These are phyloP conservation scores for Amylostereum areolatum DNA, from an alignment of 1,284 basidiomycete genomes.

Conservation along the genomic window DNA sequence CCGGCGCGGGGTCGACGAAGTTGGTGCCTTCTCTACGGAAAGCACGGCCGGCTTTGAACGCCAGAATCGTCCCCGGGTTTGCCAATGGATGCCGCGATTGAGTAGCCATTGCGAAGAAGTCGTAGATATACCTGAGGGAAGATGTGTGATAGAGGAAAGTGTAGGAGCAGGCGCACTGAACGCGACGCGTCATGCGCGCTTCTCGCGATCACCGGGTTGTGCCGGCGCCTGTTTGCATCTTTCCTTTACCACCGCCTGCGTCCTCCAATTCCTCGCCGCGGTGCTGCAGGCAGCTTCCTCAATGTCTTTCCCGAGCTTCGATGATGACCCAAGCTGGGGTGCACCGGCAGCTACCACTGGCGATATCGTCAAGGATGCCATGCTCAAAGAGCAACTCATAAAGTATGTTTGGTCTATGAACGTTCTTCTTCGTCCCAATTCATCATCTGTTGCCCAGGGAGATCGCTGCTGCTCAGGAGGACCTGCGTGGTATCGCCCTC, in stretches of 20 bases:
- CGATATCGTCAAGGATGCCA: conserved; percentile 67
- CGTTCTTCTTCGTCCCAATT: neutral
- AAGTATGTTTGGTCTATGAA: conserved; percentile 32
- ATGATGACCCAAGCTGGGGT: conserved; percentile 61
- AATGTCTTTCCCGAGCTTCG: conserved; percentile 50
- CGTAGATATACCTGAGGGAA: neutral
- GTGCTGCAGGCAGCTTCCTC: conserved; percentile 5
- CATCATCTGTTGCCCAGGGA: conserved; percentile 41
- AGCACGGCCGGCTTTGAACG: conserved; percentile 78
- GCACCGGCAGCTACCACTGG: conserved; percentile 36
- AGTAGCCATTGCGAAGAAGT: neutral
- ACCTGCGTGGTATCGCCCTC: conserved; percentile 55
- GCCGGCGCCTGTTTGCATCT: neutral
- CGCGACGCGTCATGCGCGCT: conserved; percentile 13
- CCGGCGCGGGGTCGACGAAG: conserved; percentile 55
- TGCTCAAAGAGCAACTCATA: conserved; percentile 63
- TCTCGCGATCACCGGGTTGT: neutral
- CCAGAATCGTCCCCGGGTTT: conserved; percentile 33
- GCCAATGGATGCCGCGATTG: conserved; percentile 5
- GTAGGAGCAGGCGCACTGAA: neutral
- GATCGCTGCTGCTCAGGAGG: conserved; percentile 65
- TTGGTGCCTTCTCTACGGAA: conserved; percentile 61
- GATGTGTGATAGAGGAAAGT: neutral
- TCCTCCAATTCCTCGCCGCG: conserved; percentile 2
- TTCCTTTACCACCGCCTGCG: neutral